Evolutionary conservation across 495 filamentous ascomycete genomes (phyloP).

Genomic region (Aspergillus sclerotiicarbonarius): DNA sequence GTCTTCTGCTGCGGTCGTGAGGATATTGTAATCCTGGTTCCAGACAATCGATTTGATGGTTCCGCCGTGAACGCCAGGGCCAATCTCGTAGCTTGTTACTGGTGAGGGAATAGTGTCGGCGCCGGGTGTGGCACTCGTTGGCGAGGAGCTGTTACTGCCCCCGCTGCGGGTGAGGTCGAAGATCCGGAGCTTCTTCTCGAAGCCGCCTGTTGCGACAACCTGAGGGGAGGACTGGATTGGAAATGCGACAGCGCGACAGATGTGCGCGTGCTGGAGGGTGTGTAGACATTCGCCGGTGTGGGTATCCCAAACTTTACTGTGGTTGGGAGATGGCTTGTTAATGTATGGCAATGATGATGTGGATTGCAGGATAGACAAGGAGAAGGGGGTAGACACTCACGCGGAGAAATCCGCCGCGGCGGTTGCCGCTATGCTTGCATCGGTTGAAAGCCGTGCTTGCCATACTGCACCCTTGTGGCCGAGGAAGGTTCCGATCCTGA

Average conservation of each 20-base stretch:
- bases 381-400: slow-evolving; percentile 45
- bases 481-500: slow-evolving; percentile 94
- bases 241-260: slow-evolving; percentile 90
- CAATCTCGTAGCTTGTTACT: slow-evolving; percentile 75
- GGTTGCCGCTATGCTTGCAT: slow-evolving; percentile 84
- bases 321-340: slow-evolving; percentile 3
- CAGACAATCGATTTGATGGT: slow-evolving; percentile 95
- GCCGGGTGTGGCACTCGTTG: slow-evolving; percentile 28
- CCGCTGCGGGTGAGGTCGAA: slow-evolving; percentile 69
- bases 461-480: slow-evolving; percentile 98
- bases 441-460: slow-evolving; percentile 86
- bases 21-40: slow-evolving; percentile 78
- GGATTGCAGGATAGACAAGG: neutral
- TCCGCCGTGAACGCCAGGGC: slow-evolving; percentile 73
- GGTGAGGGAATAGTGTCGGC: slow-evolving; percentile 37
- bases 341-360: neutral
- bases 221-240: slow-evolving; percentile 70
- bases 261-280: slow-evolving; percentile 87
- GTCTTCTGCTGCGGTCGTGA: slow-evolving; percentile 88
- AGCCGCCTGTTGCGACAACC: slow-evolving; percentile 85
- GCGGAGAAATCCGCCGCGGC: slow-evolving; percentile 96
- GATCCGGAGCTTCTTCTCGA: slow-evolving; percentile 94
- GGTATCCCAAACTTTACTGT: slow-evolving; percentile 93
- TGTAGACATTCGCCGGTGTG: slow-evolving; percentile 87
- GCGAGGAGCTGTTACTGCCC: slow-evolving; percentile 42